Conservation (phyloP, 345 rosid genomes). For the Eucalyptus brandiana region DNA sequence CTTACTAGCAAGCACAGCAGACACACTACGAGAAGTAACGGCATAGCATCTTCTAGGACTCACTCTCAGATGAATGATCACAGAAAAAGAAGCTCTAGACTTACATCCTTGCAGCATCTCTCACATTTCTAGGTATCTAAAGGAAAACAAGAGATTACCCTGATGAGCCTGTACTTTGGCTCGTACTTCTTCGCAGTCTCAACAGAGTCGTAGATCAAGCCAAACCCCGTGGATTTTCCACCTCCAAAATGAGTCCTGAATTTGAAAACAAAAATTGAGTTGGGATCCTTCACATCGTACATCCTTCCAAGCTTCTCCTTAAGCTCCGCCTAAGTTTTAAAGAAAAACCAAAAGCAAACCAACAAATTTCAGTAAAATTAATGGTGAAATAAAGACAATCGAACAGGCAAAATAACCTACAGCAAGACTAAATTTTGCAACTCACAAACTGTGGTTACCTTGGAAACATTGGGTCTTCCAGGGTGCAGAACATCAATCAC, state of each 20-base stretch:
- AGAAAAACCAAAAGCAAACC: background rate
- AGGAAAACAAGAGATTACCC: slow-evolving; percentile 23
- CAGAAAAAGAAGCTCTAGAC: background rate
- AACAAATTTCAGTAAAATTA: background rate
- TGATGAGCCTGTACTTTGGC: slow-evolving; percentile 67
- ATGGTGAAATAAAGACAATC: background rate
- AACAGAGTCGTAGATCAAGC: slow-evolving; percentile 50
- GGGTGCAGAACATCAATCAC: slow-evolving; percentile 70
- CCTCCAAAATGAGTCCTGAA: slow-evolving; percentile 74
- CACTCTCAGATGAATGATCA: background rate
- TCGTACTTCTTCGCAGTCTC: slow-evolving; percentile 64
- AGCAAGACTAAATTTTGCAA: background rate
- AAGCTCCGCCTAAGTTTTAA: slow-evolving; percentile 29
- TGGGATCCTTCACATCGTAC: slow-evolving; percentile 57
- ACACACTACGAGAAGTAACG: background rate
- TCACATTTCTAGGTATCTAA: background rate
- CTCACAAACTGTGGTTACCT: slow-evolving; percentile 16
- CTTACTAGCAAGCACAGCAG: background rate
- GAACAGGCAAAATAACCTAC: background rate
- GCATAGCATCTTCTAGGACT: background rate
- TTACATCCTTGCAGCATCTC: background rate
- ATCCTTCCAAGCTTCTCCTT: slow-evolving; percentile 46
- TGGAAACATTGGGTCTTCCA: slow-evolving; percentile 63
- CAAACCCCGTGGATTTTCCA: slow-evolving; percentile 69
- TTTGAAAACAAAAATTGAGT: slow-evolving; percentile 57